These are phyloP conservation scores for Glomus cerebriforme DNA, from an alignment of 192 early-diverging fungal species.

Conservation along the genomic window DNA sequence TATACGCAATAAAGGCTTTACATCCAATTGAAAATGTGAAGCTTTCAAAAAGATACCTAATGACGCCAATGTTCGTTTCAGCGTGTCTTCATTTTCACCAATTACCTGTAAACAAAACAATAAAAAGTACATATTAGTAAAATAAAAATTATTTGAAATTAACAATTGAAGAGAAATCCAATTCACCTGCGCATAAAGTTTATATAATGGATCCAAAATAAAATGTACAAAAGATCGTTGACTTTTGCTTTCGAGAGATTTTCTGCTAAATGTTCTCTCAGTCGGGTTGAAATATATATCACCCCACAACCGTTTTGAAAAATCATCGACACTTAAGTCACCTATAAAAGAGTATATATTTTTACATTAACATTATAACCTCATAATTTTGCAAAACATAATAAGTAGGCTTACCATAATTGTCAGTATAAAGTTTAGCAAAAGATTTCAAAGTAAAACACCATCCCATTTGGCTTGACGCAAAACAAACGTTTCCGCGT, in stretches of 20 bases:
- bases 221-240: constrained; percentile 95
- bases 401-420: constrained; percentile 55
- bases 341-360: constrained; percentile 36
- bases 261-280: constrained; percentile 81
- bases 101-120: constrained; percentile 51
- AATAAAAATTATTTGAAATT: background rate
- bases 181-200: constrained; percentile 82
- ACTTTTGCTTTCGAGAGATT: constrained; percentile 55
- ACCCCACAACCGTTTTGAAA: constrained; percentile 95
- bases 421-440: constrained; percentile 85
- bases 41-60: constrained; percentile 85
- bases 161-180: background rate
- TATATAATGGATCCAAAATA: constrained; percentile 93
- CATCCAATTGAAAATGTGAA: constrained; percentile 74
- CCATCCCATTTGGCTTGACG: constrained; percentile 87
- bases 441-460: constrained; percentile 92
- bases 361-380: background rate
- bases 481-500: constrained; percentile 95
- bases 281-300: constrained; percentile 88
- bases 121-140: background rate
- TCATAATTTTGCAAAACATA: constrained; percentile 17
- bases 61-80: constrained; percentile 71
- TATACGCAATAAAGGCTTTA: constrained; percentile 80
- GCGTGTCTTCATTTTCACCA: constrained; percentile 70
- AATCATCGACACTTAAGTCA: constrained; percentile 72